A percentile compares a stretch with the other conserved stretches of the same genome.
Conservation (phyloP, 805 yeast species). For the Lipomyces starkeyi region DNA sequence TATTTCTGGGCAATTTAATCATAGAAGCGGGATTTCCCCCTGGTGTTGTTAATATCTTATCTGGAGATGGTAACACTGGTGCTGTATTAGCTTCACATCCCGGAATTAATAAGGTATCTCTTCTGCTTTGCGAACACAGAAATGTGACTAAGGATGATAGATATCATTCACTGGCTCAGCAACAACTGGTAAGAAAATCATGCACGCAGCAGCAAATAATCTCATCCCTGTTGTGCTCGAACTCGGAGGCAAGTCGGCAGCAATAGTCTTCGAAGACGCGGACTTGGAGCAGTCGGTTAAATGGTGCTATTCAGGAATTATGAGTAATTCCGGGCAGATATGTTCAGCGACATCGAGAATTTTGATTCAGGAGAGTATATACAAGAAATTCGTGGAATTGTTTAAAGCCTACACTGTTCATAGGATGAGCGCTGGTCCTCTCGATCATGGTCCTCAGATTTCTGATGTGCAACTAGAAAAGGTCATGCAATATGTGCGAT, state of each 20-base stretch:
- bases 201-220: constrained; percentile 69
- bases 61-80: constrained; percentile 78
- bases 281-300: constrained; percentile 76
- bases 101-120: constrained; percentile 70
- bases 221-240: constrained; percentile 90
- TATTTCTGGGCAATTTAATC: constrained; percentile 63
- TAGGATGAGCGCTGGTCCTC: constrained; percentile 66
- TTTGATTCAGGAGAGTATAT: constrained; percentile 81
- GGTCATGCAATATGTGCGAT: constrained; percentile 73
- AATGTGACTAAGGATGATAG: constrained; percentile 44
- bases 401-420: constrained; percentile 59
- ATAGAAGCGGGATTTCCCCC: constrained; percentile 75
- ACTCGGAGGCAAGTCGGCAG: constrained; percentile 95
- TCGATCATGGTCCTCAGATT: constrained; percentile 90
- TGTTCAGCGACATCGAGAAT: constrained; percentile 94
- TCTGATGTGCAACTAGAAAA: constrained; percentile 75
- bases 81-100: constrained; percentile 65
- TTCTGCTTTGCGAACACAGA: neutral
- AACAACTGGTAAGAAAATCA: constrained; percentile 80
- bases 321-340: constrained; percentile 93
- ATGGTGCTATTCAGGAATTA: constrained; percentile 77
- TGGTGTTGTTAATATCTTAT: constrained; percentile 73
- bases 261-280: constrained; percentile 85
- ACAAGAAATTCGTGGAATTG: constrained; percentile 70
- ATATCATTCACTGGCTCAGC: constrained; percentile 95